Percentiles rank a stretch among this genome's conserved stretches.
phyloP scores from a whole-genome alignment of 768 basidiomycete genomes.

The Lentinula sp. region DNA sequence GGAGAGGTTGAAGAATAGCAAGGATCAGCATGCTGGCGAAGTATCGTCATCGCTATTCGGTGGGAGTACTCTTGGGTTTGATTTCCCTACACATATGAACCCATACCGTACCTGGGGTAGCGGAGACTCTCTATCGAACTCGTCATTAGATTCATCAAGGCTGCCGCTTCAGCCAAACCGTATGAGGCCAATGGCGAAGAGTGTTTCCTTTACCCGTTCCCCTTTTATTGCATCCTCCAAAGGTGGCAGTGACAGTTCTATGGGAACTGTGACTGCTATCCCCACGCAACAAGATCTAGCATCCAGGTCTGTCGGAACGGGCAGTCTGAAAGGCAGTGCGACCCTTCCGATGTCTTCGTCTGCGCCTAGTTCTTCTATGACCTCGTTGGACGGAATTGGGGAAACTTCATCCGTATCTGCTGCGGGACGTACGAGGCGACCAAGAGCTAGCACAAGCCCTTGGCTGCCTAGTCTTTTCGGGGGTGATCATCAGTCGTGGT shows the following conservation, averaged over 20 bases:
- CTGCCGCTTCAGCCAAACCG: background rate
- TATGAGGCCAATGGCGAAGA: conserved; percentile 6
- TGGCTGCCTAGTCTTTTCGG: conserved; percentile 54
- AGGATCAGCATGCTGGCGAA: conserved; percentile 13
- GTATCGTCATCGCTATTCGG: background rate
- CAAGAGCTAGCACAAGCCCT: conserved; percentile 67
- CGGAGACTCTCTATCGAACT: background rate
- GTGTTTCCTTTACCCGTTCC: conserved; percentile 8
- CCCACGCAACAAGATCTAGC: conserved; percentile 1
- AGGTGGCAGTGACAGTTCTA: background rate
- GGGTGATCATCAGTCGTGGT: conserved; percentile 86
- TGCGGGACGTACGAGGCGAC: conserved; percentile 31
- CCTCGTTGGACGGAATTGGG: background rate
- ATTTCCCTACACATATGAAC: conserved; percentile 1
- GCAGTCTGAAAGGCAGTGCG: background rate
- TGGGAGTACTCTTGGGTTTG: conserved; percentile 2
- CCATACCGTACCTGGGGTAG: conserved; percentile 3
- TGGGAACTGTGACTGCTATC: background rate
- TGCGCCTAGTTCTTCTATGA: background rate
- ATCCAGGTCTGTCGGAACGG: background rate
- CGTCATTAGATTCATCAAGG: background rate
- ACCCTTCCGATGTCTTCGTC: conserved; percentile 7
- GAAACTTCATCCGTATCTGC: background rate
- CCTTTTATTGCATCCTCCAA: background rate
- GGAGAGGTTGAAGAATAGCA: conserved; percentile 13